Conservation (phyloP, 345 rosid genomes). For the Lumnitzera racemosa region DNA sequence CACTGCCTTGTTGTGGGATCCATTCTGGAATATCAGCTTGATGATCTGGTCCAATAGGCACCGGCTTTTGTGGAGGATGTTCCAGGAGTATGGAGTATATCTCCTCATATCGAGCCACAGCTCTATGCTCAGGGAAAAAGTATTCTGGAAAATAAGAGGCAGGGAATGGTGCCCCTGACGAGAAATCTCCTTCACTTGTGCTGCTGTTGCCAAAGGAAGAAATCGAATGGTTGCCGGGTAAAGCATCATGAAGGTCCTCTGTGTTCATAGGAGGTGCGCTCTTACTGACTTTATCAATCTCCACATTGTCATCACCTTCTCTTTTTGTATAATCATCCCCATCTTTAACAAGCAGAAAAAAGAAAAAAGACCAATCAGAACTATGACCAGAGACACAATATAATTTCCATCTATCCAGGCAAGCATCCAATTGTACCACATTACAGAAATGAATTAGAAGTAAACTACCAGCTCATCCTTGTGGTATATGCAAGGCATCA, state of each 20-base stretch:
- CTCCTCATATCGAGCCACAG: constrained; percentile 20
- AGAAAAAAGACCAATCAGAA: constrained; percentile 3
- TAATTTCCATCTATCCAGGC: no score
- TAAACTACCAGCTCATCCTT: no score
- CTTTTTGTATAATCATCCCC: constrained; percentile 7
- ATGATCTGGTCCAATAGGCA: constrained; percentile 59
- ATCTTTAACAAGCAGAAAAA: constrained; percentile 14
- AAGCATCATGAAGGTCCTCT: constrained; percentile 10
- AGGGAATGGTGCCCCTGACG: constrained; percentile 16
- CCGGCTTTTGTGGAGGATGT: constrained; percentile 31
- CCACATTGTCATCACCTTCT: constrained; percentile 10
- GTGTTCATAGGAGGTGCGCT: constrained; percentile 9
- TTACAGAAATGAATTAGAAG: no score
- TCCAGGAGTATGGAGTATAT: constrained; percentile 24
- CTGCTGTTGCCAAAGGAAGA: constrained; percentile 22
- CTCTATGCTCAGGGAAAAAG: constrained; percentile 16
- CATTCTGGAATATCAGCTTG: constrained; percentile 58
- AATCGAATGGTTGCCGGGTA: constrained; percentile 13
- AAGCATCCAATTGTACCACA: no score
- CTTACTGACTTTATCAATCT: constrained; percentile 10
- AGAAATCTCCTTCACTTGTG: constrained; percentile 22
- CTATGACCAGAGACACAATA: no score
- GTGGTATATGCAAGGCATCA: no score
- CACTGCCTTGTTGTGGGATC: neutral
- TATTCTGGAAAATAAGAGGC: constrained; percentile 16